Conservation (phyloP, 2,329 filamentous ascomycete species). For the Calonectria naviculata region DNA sequence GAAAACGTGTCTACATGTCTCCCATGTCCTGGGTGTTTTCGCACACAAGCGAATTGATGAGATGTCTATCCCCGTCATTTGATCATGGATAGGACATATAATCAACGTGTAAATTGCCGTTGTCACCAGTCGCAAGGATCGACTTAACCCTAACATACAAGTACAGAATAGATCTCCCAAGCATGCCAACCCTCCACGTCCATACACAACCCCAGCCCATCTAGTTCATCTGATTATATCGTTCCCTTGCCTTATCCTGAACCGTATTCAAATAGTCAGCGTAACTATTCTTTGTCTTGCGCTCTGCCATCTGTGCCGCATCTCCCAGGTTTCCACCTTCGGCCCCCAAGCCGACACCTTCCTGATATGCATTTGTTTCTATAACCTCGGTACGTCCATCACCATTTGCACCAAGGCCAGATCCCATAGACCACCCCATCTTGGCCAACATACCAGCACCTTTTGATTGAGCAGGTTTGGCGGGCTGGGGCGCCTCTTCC, state of each 20-base stretch:
- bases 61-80: too few relatives aligned
- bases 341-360: slow-evolving; percentile 77
- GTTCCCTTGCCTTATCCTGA: slow-evolving; percentile 73
- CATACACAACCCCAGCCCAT: not conserved
- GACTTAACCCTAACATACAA: not conserved
- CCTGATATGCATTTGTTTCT: slow-evolving; percentile 71
- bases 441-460: slow-evolving; percentile 76
- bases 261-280: slow-evolving; percentile 72
- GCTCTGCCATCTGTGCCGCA: slow-evolving; percentile 71
- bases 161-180: not conserved
- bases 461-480: slow-evolving; percentile 62
- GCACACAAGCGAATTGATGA: too few relatives aligned
- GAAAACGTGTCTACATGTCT: too few relatives aligned
- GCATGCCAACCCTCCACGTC: not conserved
- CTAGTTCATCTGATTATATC: slow-evolving; percentile 67
- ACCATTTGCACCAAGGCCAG: slow-evolving; percentile 72
- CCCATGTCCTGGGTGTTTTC: too few relatives aligned
- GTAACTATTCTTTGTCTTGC: slow-evolving; percentile 70
- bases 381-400: slow-evolving; percentile 73
- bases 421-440: slow-evolving; percentile 77
- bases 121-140: not conserved
- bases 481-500: slow-evolving; percentile 31
- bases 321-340: slow-evolving; percentile 77
- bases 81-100: not conserved
- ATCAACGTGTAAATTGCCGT: not conserved